Evolutionary conservation across 2,329 filamentous ascomycete species (phyloP).

Genomic region (Plenodomus biglobosus): DNA sequence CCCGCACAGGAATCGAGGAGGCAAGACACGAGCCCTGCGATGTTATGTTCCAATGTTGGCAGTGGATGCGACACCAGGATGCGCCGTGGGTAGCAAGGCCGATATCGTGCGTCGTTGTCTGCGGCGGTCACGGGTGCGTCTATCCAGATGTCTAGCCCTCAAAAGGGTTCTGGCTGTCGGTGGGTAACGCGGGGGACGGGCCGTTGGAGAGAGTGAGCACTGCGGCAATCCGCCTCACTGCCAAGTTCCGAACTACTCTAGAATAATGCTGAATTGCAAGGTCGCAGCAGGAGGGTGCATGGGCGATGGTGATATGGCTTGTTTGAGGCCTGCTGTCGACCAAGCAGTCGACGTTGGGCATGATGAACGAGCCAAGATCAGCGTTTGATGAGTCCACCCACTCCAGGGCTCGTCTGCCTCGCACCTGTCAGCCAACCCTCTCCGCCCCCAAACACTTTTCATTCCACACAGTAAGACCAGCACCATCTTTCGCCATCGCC

Average conservation of each 20-base stretch:
- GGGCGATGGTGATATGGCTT: neutral
- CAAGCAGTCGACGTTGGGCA: neutral
- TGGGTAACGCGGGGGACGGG: conserved; percentile 17
- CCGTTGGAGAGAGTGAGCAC: conserved; percentile 6
- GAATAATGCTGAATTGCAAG: no score
- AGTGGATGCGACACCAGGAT: conserved; percentile 16
- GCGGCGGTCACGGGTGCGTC: no score
- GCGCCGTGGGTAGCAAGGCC: conserved; percentile 1
- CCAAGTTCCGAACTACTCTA: no score
- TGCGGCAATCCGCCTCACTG: neutral
- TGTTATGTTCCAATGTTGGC: no score
- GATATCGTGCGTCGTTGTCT: no score
- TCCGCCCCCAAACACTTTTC: no score
- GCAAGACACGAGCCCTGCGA: conserved; percentile 4
- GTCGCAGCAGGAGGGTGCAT: neutral
- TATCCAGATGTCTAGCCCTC: no score
- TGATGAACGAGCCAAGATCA: neutral
- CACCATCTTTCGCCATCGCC: no score
- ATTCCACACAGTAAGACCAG: no score
- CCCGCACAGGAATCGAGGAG: conserved; percentile 7
- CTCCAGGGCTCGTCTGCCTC: no score
- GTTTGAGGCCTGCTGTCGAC: neutral
- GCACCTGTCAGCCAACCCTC: no score
- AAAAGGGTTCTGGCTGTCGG: conserved; percentile 12
- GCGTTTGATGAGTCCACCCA: neutral